Evolutionary conservation across 495 filamentous ascomycete species (phyloP).

Genomic region (Glonium stellatum): DNA sequence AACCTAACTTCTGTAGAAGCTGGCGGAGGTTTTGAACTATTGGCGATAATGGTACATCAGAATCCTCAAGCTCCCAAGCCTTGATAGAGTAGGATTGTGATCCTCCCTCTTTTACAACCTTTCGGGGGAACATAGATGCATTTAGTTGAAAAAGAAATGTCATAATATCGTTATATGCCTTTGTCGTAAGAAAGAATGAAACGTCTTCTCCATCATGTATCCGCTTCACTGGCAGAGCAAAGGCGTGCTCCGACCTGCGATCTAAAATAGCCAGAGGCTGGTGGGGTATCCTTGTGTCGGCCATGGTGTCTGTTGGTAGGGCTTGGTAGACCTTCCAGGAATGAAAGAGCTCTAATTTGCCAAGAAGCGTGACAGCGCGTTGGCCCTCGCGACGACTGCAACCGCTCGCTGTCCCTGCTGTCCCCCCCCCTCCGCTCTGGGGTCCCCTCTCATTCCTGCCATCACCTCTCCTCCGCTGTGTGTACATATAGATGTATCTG

Average conservation of each 20-base stretch:
- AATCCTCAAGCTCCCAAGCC: constrained; percentile 49
- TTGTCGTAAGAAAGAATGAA: constrained; percentile 62
- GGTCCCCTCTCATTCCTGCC: background rate
- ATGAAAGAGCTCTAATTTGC: background rate
- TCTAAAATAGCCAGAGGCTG: constrained; percentile 23
- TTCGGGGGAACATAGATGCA: constrained; percentile 70
- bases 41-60: constrained; percentile 46
- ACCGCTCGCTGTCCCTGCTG: background rate
- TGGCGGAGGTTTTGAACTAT: constrained; percentile 57
- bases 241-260: constrained; percentile 36
- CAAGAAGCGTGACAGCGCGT: constrained; percentile 6
- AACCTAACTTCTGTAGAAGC: constrained; percentile 54
- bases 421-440: background rate
- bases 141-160: constrained; percentile 86
- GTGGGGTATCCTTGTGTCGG: constrained; percentile 2
- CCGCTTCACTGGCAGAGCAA: constrained; percentile 56
- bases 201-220: constrained; percentile 83
- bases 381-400: background rate
- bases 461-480: background rate
- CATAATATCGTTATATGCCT: constrained; percentile 78
- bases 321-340: background rate
- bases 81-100: constrained; percentile 31
- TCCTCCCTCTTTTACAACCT: constrained; percentile 27
- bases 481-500: no score
- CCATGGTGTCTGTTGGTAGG: constrained; percentile 4